phyloP scores from a whole-genome alignment of 208 protist genomes.

The Crithidia sp. region DNA sequence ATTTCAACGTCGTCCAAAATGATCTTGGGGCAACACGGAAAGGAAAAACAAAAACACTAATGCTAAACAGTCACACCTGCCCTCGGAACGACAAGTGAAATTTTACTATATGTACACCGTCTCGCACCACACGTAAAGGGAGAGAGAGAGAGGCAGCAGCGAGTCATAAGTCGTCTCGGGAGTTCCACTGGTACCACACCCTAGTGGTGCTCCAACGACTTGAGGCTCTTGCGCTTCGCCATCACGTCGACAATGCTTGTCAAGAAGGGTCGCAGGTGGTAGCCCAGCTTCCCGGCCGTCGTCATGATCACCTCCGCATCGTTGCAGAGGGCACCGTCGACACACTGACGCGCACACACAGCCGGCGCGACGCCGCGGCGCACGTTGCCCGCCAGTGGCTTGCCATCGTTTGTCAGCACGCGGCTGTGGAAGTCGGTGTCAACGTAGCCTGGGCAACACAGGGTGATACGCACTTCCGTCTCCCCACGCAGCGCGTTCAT shows the following conservation, averaged over 20 bases:
- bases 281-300: slow-evolving; percentile 67
- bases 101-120: too few relatives aligned
- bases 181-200: slow-evolving; percentile 2
- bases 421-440: slow-evolving; percentile 85
- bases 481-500: slow-evolving; percentile 87
- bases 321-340: slow-evolving; percentile 58
- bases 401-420: slow-evolving; percentile 47
- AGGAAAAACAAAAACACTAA: too few relatives aligned
- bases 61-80: too few relatives aligned
- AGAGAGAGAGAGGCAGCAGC: too few relatives aligned
- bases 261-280: slow-evolving; percentile 74
- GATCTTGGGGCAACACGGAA: too few relatives aligned
- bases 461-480: slow-evolving; percentile 67
- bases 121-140: too few relatives aligned
- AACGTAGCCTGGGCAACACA: slow-evolving; percentile 87
- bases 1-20: too few relatives aligned
- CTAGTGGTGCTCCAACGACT: slow-evolving; percentile 57
- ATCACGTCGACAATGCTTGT: slow-evolving; percentile 65
- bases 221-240: slow-evolving; percentile 76
- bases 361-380: slow-evolving; percentile 65
- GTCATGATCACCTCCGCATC: slow-evolving; percentile 83
- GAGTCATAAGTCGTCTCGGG: too few relatives aligned
- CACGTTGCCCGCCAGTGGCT: slow-evolving; percentile 39
- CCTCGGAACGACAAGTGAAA: too few relatives aligned
- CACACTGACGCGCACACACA: slow-evolving; percentile 57